A percentile compares a stretch with the other conserved stretches of the same genome.
phyloP scores from a whole-genome alignment of 2,329 filamentous ascomycete genomes.

The Talaromyces funiculosus region DNA sequence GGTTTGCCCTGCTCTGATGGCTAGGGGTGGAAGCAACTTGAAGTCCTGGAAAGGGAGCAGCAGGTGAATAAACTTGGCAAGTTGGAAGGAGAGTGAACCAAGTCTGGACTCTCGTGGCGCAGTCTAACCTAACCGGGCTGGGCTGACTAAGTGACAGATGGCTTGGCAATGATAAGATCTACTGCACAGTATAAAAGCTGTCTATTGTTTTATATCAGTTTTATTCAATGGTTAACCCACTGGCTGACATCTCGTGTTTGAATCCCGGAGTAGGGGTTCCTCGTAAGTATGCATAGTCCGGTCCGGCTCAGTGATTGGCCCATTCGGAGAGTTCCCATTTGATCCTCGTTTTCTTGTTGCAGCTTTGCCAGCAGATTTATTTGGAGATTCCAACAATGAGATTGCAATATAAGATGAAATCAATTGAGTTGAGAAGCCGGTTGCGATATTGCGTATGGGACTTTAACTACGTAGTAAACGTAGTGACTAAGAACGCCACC shows the following conservation, averaged over 20 bases:
- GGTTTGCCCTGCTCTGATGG: neutral
- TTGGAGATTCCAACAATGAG: neutral
- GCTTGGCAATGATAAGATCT: neutral
- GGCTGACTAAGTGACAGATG: neutral
- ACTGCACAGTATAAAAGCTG: neutral
- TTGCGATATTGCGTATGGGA: no score
- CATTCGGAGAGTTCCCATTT: neutral
- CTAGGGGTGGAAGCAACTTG: neutral
- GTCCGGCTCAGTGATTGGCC: neutral
- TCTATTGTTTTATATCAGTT: no score
- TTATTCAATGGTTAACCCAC: no score
- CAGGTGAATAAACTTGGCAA: neutral
- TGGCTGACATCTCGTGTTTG: no score
- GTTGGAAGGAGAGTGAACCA: neutral
- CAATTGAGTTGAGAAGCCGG: neutral
- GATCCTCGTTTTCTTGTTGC: neutral
- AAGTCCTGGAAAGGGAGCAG: neutral
- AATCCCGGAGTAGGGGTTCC: no score
- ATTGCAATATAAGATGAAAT: neutral
- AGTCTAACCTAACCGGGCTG: constrained; percentile 45
- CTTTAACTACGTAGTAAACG: no score
- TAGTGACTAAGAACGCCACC: neutral
- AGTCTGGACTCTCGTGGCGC: neutral
- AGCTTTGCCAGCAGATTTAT: neutral
- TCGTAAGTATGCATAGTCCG: neutral